Evolutionary conservation across 2,329 filamentous ascomycete species (phyloP), one percentile per base, ranked within the genome.

Genomic region (Capronia americana): DNA sequence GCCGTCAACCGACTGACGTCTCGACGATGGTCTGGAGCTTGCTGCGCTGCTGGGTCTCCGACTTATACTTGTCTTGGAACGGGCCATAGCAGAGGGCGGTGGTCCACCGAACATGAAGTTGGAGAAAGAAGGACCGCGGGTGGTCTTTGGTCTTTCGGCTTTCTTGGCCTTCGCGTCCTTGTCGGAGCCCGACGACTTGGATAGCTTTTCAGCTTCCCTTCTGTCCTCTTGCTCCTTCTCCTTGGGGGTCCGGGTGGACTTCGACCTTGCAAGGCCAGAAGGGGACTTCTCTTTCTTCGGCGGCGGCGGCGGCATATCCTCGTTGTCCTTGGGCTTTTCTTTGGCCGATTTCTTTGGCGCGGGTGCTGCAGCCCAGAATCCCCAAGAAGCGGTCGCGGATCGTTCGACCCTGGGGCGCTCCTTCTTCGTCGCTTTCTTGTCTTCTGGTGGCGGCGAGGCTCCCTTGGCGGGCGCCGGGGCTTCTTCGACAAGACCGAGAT

Each of bases 401-500:
- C 92, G 90, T 72, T 88, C 91, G 69, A 93, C 87, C 74, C 90
- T 92, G 30, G 90, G 81, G 14, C 92, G 90, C 69, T 96, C 91
- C 76, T 90, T 96, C 79, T 88, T 92, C 3, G 83, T 83, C 4
- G 82, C 76, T 60, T 85, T 87, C 67, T 83, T 87, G 12, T 84
- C 79, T 58, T 88, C 87, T 17, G 86, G 75, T 55, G 85, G 84
- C 10, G 82, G 81, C 28, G 84, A 85, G 10, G 83, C 83, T n/a
- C 66, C 41, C 60, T 71, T 71, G 38, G 81, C 79, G 63, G 73
- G 70, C 51, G 75, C 74, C 14, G 61, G 65, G 54, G 76, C 71
- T 51, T 77, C 72, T 28, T 69, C 72, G 4, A 65, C 68, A 55
- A 73, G 69, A 30, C 64, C 64, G 53, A 77, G 34, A 20, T 69